These are phyloP conservation scores for Phyllosticta citriasiana DNA, from an alignment of 2,329 filamentous ascomycete genomes.

Conservation along the genomic window DNA sequence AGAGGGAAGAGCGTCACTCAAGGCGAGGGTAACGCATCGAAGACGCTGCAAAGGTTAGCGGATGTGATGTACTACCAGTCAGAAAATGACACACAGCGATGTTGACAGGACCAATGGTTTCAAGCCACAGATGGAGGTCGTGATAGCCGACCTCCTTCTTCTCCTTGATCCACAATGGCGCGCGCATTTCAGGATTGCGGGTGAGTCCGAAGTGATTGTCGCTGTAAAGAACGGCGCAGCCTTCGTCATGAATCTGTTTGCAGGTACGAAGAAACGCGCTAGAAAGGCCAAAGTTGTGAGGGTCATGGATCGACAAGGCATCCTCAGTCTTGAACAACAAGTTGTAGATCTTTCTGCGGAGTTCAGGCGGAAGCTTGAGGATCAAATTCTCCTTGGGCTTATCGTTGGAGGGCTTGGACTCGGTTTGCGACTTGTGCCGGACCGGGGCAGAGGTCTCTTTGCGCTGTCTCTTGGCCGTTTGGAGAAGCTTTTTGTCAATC, in stretches of 20 bases:
- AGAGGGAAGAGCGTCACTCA: slow-evolving; percentile 36
- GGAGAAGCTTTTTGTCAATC: slow-evolving; percentile 24
- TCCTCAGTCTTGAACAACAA: slow-evolving; percentile 28
- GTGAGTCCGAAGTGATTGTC: slow-evolving; percentile 39
- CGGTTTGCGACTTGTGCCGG: not conserved
- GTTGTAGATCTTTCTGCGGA: slow-evolving; percentile 39
- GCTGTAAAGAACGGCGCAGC: slow-evolving; percentile 39
- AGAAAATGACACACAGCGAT: slow-evolving; percentile 16
- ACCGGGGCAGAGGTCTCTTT: not conserved
- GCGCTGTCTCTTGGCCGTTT: not conserved
- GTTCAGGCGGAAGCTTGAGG: slow-evolving; percentile 32
- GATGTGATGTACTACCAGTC: not conserved
- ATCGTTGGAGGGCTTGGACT: not conserved
- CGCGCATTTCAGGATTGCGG: slow-evolving; percentile 27
- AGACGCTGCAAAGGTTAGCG: slow-evolving; percentile 22
- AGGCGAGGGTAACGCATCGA: slow-evolving; percentile 34
- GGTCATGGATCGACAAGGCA: slow-evolving; percentile 26
- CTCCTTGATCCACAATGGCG: slow-evolving; percentile 30
- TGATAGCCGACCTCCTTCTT: slow-evolving; percentile 40
- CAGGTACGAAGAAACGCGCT: slow-evolving; percentile 38
- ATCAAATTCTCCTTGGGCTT: slow-evolving; percentile 16
- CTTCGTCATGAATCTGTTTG: slow-evolving; percentile 36
- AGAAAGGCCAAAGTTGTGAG: slow-evolving; percentile 30
- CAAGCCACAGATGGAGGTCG: slow-evolving; percentile 35
- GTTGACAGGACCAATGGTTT: slow-evolving; percentile 38